Evolutionary conservation across 2,329 filamentous ascomycete species (phyloP), one percentile per base, ranked within the genome.

Genomic region (Fusarium sp.): DNA sequence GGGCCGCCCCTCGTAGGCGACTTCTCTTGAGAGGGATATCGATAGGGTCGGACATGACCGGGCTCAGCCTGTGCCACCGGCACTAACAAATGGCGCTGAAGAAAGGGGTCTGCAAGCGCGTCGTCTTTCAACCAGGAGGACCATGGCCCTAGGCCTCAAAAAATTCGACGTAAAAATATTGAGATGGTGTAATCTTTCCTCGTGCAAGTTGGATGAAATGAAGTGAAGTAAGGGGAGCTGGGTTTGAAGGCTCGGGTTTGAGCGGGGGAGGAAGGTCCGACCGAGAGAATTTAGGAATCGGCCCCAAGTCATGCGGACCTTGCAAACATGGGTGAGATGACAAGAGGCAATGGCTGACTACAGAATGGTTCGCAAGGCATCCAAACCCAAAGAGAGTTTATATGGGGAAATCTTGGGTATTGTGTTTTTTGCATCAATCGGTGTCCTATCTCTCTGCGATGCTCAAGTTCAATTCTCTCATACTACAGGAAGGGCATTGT

Each of bases 21-120:
- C 65, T 56, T 20, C 63, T 68, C 31, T 67, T 73, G 39, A 66
- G 43, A 11, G 77, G 76, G 68, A 79, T 79, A 57, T 77, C 72
- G n/a, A 79, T 79, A 13, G 77, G 76, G 64, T 62, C 54, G 20
- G 75, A 72, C 77, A 79, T 79, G 65, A 33, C 57, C 31, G 50
- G 29, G 22, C 22, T 43, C 20, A 41, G 22, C 16, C 41, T 35
- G 33, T 64, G 22, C 24, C 48, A 52, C 48, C 18, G 3, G 48
- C 24, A 29, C 27, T 50, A 27, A 50, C 45, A 50, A 50, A 52
- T 20, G 16, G 18, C 48, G 48, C 48, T 31, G 48, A 6, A 27
- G 24, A 3, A 31, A 52, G 48, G 24, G 48, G 48, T 52, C 18
- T 52, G 48, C 45, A 50, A 52, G 27, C 48, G 48, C 27, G 48